Percentiles rank a stretch among this genome's conserved stretches.
Evolutionary conservation across 345 rosid genomes (phyloP).

Genomic region (Pseudoturritis turrita): DNA sequence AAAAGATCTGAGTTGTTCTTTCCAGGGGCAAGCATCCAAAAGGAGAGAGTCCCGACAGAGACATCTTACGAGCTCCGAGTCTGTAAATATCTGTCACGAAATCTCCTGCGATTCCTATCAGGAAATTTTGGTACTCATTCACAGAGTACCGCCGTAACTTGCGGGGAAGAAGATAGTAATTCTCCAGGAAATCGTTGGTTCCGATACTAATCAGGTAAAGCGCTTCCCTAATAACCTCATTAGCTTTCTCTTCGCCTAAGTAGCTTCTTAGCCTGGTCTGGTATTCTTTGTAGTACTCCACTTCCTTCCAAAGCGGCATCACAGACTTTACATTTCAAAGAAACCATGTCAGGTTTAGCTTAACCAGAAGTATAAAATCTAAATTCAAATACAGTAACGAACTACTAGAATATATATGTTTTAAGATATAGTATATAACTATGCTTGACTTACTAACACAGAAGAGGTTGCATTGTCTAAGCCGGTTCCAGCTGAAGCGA

Average conservation of each 20-base stretch:
- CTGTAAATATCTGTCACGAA: slow-evolving; percentile 53
- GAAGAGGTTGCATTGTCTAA: slow-evolving; percentile 69
- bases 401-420: neutral
- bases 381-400: neutral
- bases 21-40: slow-evolving; percentile 87
- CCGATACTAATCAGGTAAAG: slow-evolving; percentile 72
- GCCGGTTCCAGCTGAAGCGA: slow-evolving; percentile 94
- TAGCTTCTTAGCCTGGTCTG: slow-evolving; percentile 48
- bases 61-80: slow-evolving; percentile 65
- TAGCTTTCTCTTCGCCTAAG: slow-evolving; percentile 50
- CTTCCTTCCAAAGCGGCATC: slow-evolving; percentile 75
- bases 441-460: slow-evolving; percentile 56
- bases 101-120: slow-evolving; percentile 44
- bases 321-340: slow-evolving; percentile 50
- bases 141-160: slow-evolving; percentile 41
- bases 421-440: neutral
- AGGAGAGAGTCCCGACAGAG: slow-evolving; percentile 60
- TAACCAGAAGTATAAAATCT: neutral
- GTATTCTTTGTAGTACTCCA: slow-evolving; percentile 71
- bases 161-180: slow-evolving; percentile 47
- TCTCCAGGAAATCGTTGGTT: slow-evolving; percentile 82
- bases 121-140: slow-evolving; percentile 51
- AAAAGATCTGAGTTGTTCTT: slow-evolving; percentile 53
- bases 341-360: neutral
- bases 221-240: slow-evolving; percentile 47